These are phyloP conservation scores for Pascua guehoae DNA, from an alignment of 1,284 basidiomycete species.

Conservation along the genomic window DNA sequence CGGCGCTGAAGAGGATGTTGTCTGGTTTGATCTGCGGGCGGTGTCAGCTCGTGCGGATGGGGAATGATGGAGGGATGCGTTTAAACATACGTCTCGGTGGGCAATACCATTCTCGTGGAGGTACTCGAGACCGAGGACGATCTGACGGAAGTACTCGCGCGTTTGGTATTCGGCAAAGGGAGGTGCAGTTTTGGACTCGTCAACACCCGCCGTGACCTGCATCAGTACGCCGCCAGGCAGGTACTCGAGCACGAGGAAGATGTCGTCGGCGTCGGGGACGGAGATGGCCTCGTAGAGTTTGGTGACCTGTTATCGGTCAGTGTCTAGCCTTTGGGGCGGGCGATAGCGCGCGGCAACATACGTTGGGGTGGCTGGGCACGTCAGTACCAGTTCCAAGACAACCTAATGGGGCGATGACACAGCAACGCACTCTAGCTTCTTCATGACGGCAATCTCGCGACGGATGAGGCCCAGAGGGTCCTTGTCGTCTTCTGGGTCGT, in stretches of 20 bases:
- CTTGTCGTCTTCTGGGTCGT: neutral
- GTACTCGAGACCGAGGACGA: constrained; percentile 55
- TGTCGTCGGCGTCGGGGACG: constrained; percentile 53
- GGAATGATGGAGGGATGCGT: no score
- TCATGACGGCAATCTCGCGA: constrained; percentile 52
- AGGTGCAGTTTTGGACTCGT: constrained; percentile 39
- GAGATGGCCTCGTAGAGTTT: constrained; percentile 57
- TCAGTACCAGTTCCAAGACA: neutral
- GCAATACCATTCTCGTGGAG: constrained; percentile 56
- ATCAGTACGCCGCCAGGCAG: constrained; percentile 54
- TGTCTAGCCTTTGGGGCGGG: constrained; percentile 2
- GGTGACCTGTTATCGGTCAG: constrained; percentile 47
- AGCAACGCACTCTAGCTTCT: constrained; percentile 49
- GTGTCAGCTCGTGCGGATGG: neutral
- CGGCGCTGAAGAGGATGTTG: constrained; percentile 55
- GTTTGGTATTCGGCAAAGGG: constrained; percentile 32
- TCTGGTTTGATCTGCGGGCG: constrained; percentile 54
- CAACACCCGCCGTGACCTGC: constrained; percentile 46
- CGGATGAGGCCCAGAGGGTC: constrained; percentile 48
- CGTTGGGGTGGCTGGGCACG: constrained; percentile 44
- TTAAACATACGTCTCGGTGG: constrained; percentile 51
- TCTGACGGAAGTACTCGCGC: constrained; percentile 55
- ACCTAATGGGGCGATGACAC: no score
- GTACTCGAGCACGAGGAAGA: constrained; percentile 56
- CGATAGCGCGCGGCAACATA: constrained; percentile 16